A percentile compares a stretch with the other conserved stretches of the same genome.
Conservation (phyloP, 2,329 filamentous ascomycete genomes). For the Lasiodiplodia sp. region DNA sequence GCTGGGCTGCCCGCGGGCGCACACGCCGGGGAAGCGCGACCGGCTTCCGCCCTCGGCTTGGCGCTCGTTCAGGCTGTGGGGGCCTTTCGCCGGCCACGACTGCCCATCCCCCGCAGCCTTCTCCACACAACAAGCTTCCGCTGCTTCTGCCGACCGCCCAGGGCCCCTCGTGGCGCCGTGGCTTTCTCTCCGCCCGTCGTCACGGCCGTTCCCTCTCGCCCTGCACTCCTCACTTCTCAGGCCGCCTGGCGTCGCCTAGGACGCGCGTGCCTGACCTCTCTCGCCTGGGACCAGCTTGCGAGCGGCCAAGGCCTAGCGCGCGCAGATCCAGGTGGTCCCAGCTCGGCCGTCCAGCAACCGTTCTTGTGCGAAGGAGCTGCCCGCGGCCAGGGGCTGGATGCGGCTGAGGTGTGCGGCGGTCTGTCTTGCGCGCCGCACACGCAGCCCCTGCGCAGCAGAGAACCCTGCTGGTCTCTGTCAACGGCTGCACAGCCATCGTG, state of each 20-base stretch:
- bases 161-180: not conserved
- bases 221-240: not conserved
- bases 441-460: not conserved
- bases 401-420: slow-evolving; percentile 11
- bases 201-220: not conserved
- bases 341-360: not conserved
- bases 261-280: not conserved
- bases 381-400: slow-evolving; percentile 5
- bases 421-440: not conserved
- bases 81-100: not conserved
- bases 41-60: slow-evolving; percentile 3
- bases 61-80: not conserved
- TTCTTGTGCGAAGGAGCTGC: slow-evolving; percentile 5
- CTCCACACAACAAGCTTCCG: slow-evolving; percentile 6
- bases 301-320: slow-evolving; percentile 1
- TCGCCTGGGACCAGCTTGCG: slow-evolving; percentile 1
- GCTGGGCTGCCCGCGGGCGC: not conserved
- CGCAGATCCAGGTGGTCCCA: not conserved
- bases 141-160: not conserved
- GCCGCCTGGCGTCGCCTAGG: not conserved
- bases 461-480: slow-evolving; percentile 11
- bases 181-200: slow-evolving; percentile 15
- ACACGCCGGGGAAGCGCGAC: slow-evolving; percentile 14
- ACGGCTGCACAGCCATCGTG: slow-evolving; percentile 4
- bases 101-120: slow-evolving; percentile 1